Conservation (phyloP, 129 eudicot genomes). For the Arctium minus region DNA sequence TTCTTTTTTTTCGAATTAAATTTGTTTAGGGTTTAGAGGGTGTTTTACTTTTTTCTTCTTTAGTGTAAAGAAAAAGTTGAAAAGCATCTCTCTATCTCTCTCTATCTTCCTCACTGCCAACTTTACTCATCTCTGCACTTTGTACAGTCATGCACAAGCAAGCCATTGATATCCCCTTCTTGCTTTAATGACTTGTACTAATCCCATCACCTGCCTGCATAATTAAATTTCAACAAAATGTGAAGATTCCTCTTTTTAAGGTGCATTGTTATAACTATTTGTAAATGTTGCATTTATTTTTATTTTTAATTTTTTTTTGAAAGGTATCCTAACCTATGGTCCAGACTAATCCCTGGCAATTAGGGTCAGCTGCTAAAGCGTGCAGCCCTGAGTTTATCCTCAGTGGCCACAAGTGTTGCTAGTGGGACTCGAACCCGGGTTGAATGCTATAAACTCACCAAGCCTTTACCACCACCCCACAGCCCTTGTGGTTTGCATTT, state of each 20-base stretch:
- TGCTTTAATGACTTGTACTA: conserved; percentile 26
- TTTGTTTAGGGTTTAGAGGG: conserved; percentile 1
- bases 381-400: too few relatives aligned
- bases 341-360: too few relatives aligned
- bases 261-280: neutral
- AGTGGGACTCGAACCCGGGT: too few relatives aligned
- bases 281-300: neutral
- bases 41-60: conserved; percentile 27
- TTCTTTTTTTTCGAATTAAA: conserved; percentile 16
- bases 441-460: too few relatives aligned
- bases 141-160: conserved; percentile 37
- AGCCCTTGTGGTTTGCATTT: too few relatives aligned
- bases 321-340: too few relatives aligned
- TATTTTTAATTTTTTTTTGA: too few relatives aligned
- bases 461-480: too few relatives aligned
- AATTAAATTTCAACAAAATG: neutral
- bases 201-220: conserved; percentile 9
- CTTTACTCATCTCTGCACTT: conserved; percentile 31
- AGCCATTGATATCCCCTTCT: conserved; percentile 15
- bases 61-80: conserved; percentile 44
- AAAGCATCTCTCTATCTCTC: conserved; percentile 26
- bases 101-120: neutral
- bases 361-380: too few relatives aligned
- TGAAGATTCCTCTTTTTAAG: neutral
- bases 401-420: too few relatives aligned